phyloP scores from a whole-genome alignment of 257 asterid genomes.

The Primulina huaijiensis region DNA sequence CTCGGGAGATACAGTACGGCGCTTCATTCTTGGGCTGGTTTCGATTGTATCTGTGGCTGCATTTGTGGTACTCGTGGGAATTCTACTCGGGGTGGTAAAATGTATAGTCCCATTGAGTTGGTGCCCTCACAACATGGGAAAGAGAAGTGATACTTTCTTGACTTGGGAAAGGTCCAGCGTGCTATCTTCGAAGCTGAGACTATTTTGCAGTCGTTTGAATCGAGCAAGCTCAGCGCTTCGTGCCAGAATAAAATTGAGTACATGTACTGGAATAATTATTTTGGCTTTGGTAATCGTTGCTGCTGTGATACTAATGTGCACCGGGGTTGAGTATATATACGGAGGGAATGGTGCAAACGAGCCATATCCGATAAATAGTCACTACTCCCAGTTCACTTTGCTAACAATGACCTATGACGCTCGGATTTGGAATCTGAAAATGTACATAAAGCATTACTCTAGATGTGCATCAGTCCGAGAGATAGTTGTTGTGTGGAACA shows the following conservation, averaged over 20 bases:
- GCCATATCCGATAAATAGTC: slow-evolving; percentile 59
- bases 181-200: slow-evolving; percentile 58
- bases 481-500: slow-evolving; percentile 96
- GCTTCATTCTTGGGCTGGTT: slow-evolving; percentile 62
- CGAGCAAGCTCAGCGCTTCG: slow-evolving; percentile 52
- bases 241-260: slow-evolving; percentile 51
- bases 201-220: slow-evolving; percentile 72
- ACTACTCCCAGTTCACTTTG: slow-evolving; percentile 83
- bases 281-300: slow-evolving; percentile 32
- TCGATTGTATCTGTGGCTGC: slow-evolving; percentile 49
- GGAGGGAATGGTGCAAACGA: slow-evolving; percentile 95
- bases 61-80: slow-evolving; percentile 59
- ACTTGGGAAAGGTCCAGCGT: slow-evolving; percentile 51
- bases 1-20: slow-evolving; percentile 63
- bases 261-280: slow-evolving; percentile 47
- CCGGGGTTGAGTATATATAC: slow-evolving; percentile 52
- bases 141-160: slow-evolving; percentile 70
- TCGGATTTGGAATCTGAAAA: slow-evolving; percentile 86
- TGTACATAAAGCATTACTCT: slow-evolving; percentile 84
- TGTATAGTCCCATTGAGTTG: slow-evolving; percentile 78
- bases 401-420: slow-evolving; percentile 94
- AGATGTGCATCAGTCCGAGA: slow-evolving; percentile 93
- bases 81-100: slow-evolving; percentile 71
- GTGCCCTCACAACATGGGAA: slow-evolving; percentile 79
- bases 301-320: slow-evolving; percentile 45